Evolutionary conservation across 2,329 filamentous ascomycete species (phyloP).

Genomic region (Monosporascus cannonballus): DNA sequence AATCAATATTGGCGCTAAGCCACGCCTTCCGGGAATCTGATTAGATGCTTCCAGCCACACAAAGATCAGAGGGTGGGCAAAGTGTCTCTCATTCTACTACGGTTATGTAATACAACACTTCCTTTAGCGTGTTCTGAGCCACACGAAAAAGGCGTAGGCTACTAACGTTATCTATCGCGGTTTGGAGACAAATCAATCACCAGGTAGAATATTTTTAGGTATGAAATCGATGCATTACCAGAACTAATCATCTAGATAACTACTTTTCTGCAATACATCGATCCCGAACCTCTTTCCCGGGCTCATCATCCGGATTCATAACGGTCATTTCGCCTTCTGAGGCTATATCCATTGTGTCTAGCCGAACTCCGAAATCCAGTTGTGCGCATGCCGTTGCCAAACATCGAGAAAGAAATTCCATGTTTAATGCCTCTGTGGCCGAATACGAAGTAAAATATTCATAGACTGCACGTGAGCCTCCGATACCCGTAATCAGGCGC

Average conservation of each 20-base stretch:
- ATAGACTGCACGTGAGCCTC: conserved; percentile 3
- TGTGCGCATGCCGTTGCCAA: neutral
- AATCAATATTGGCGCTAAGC: too few relatives aligned
- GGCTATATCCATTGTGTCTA: neutral
- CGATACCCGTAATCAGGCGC: conserved; percentile 5
- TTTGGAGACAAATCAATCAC: neutral
- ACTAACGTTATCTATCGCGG: neutral
- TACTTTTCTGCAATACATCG: neutral
- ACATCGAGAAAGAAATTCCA: neutral
- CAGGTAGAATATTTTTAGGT: neutral
- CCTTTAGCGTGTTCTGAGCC: too few relatives aligned
- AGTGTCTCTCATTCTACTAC: too few relatives aligned
- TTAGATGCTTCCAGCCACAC: too few relatives aligned
- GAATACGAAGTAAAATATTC: neutral
- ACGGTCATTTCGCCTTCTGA: neutral
- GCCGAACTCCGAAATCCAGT: neutral
- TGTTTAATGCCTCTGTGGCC: neutral
- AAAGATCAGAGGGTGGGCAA: too few relatives aligned
- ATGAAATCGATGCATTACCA: neutral
- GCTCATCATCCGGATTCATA: neutral
- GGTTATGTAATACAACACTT: too few relatives aligned
- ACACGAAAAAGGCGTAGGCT: neutral
- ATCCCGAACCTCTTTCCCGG: neutral
- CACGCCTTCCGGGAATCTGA: too few relatives aligned
- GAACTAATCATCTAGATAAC: neutral